Base-by-base conservation (phyloP, 345 rosid species). In the Salix caprea region DNA sequence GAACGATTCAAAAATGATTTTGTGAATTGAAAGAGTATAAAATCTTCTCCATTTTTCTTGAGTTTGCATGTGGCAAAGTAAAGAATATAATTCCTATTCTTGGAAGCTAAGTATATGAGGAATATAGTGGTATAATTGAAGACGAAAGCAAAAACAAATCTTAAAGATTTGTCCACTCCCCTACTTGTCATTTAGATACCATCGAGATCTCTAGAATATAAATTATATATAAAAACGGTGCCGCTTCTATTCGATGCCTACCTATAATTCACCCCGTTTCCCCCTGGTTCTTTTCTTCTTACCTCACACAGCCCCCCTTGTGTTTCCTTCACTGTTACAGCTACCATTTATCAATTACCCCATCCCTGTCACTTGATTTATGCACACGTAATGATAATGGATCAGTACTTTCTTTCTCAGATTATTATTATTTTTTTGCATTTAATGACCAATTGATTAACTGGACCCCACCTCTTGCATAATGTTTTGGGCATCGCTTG, bases 361-460 rank as follows among this genome's bases (percentile, higher is more conserved):
- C 24, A 19, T 54, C 60, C 60, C 60, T 8, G 2, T 19, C 60
- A 54, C 24, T 54, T 9, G 28, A 58, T 58, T n/a, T 9, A 12
- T n/a, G 62, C 62, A 58, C 64, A n/a, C 64, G 64, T 23, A 23
- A 58, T 58, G 64, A 58, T 10, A 1, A n/a, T n/a, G 28, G 64
- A 58, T 36, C 37, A 36, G 64, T 58, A 4, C 26, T 23, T 23
- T 23, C 28, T 23, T 9, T 61, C 21, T 7, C 42, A 46, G 13
- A 72, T 21, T 15, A 8, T 21, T 0, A 71, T 75, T 60, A 42
- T 15, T 75, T 46, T 5, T 73, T 48, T 21, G 44, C 78, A 79
- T 81, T 82, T 50, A 71, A 58, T 80, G 79, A 42, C 56, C 30
- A n/a, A 74, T 78, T 84, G 70, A 82, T 84, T 74, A 60, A 32